Evolutionary conservation across 176 grass and related monocot species (phyloP).

Genomic region (Tillandsia leiboldiana): DNA sequence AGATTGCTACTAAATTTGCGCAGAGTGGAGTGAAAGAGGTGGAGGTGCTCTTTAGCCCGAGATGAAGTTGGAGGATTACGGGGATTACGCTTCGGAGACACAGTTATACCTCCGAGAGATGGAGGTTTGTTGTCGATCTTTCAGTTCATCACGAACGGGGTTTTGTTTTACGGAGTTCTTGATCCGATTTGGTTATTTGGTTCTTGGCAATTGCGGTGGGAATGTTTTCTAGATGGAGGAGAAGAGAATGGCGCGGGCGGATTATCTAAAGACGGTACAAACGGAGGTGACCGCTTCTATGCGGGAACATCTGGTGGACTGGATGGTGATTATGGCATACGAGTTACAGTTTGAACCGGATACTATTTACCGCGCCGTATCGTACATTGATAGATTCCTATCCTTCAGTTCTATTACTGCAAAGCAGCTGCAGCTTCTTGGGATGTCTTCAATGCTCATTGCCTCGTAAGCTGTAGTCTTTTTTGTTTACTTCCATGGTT

Average conservation of each 20-base stretch:
- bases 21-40: too few species aligned
- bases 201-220: background rate
- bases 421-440: conserved; percentile 51
- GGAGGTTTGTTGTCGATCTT: conserved; percentile 6
- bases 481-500: too few species aligned
- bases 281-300: conserved; percentile 41
- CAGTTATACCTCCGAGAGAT: conserved; percentile 13
- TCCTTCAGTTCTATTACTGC: conserved; percentile 27
- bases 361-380: conserved; percentile 60
- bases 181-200: background rate
- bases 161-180: background rate
- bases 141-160: background rate
- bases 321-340: conserved; percentile 65
- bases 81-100: conserved; percentile 10
- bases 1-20: too few species aligned
- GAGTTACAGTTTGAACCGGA: conserved; percentile 60
- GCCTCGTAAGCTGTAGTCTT: conserved; percentile 40
- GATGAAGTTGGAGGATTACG: background rate
- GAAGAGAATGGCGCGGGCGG: conserved; percentile 26
- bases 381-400: conserved; percentile 56
- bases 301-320: conserved; percentile 67
- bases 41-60: too few species aligned
- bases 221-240: conserved; percentile 22
- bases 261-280: conserved; percentile 53
- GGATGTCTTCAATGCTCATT: conserved; percentile 57